Evolutionary conservation across 768 basidiomycete genomes (phyloP), one percentile per base, ranked within the genome.

Genomic region (Thelephora aurantiotincta): DNA sequence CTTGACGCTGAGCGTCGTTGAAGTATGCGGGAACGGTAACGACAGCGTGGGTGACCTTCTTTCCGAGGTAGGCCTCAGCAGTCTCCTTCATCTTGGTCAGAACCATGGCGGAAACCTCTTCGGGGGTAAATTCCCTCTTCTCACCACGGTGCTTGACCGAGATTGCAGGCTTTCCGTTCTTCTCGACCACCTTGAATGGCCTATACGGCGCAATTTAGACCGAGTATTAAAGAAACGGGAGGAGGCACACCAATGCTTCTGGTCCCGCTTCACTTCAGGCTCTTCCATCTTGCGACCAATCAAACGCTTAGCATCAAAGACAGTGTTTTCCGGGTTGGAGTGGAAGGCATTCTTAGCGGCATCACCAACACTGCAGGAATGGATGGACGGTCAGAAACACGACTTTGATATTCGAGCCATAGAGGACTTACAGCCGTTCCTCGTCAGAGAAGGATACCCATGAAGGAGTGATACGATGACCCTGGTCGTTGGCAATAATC

Each of bases 281-380:
- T 94, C 90, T 48, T 85, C 78, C 59, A 80, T 71, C 61, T 82
- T 83, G 58, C 84, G 85, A 57, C 91, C 89, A 59, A 93, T 92
- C 54, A 94, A 77, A 65, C 92, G 89, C 61, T 96, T 98, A 49
- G 92, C 92, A 64, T 96, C 92, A 58, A 96, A 97, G 49, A 96
- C 84, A 9, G 92, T 96, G 68, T 98, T 98, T 55, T 74, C 57
- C 16, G 94, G 90, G 68, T 98, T 90, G 41, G 84, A 73, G 64
- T 89, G 81, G 69, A 80, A 90, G 26, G 91, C 90, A 61, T 99
- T 98, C 71, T 99, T 99, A 38, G 94, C 94, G 50, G 80, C 75
- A 64, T 99, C 94, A 58, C 96, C 94, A 58, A 99, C 86, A 60
- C 65, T 72, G 33, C 45, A 49, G 50, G 48, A 5, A 37, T 12